Base-by-base conservation (phyloP, 2,329 filamentous ascomycete genomes). In the Verticillium alfalfae region DNA sequence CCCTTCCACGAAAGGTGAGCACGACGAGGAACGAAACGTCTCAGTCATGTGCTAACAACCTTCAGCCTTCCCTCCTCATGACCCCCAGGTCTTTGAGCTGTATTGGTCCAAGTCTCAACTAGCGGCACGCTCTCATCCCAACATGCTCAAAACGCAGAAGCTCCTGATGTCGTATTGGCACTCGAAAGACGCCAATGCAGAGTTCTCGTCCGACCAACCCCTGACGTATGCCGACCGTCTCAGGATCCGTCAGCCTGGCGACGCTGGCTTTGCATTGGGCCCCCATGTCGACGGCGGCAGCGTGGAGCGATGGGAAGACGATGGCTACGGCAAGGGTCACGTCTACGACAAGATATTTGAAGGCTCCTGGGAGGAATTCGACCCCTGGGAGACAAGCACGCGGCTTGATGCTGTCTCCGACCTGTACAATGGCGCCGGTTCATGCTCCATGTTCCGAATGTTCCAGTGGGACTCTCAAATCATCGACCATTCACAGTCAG, bases 381-480 rank as follows among this genome's bases (percentile, higher is more conserved):
- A 97, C 69, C 86, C 92, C 0, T 97, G 89, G 85, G 92, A 97
- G 68, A 87, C 87, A 0, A 86, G 84, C 65, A 83, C 84, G 7
- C 84, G 93, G 4, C 80, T 94, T 0, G 75, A 78, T 0, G 91
- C 89, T 3, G 83, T 86, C 2, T 88, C 85, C 63, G 89, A 97
- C 73, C 76, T 93, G 38, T 95, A 97, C 72, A 82, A 91, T 58
- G 92, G 93, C 0, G 82, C 92, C 0, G 93, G 93, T 0, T 88
- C 90, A 1, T 96, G 92, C 75, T 89, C 84, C 56, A 92, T 93
- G 79, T 93, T 97, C 75, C 84, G 94, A 45, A 90, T 92, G 82
- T 59, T 59, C 45, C 58, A 59, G 45, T 52, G 31, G 26, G 45
- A 13, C 45, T 13, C 12, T 5, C 45, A 3, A 7, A 22, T 5